phyloP scores from a whole-genome alignment of 495 filamentous ascomycete genomes.

The Articulospora tetracladia region DNA sequence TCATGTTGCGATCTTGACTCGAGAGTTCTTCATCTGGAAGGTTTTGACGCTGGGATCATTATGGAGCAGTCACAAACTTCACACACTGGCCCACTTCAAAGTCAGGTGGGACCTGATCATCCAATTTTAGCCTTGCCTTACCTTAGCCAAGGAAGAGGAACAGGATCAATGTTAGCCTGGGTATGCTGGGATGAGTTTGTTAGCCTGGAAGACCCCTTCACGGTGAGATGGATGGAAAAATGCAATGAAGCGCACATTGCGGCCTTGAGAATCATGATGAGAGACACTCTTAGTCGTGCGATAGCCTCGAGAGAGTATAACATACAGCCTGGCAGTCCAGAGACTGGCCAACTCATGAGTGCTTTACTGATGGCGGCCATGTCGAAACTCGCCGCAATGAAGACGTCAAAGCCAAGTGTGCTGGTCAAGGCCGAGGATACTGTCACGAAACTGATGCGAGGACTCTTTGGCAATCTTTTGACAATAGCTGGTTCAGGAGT shows the following conservation, averaged over 20 bases:
- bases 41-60: slow-evolving; percentile 14
- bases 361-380: slow-evolving; percentile 26
- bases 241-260: slow-evolving; percentile 29
- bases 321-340: slow-evolving; percentile 4
- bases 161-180: slow-evolving; percentile 29
- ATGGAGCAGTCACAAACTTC: slow-evolving; percentile 10
- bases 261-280: slow-evolving; percentile 26
- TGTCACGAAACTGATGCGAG: slow-evolving; percentile 28
- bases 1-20: slow-evolving; percentile 16
- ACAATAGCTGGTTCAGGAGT: slow-evolving; percentile 28
- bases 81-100: slow-evolving; percentile 11
- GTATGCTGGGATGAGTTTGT: slow-evolving; percentile 31
- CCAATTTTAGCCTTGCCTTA: slow-evolving; percentile 14
- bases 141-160: slow-evolving; percentile 13
- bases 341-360: slow-evolving; percentile 16
- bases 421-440: slow-evolving; percentile 23
- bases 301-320: slow-evolving; percentile 11
- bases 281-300: slow-evolving; percentile 14
- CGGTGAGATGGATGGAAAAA: slow-evolving; percentile 28
- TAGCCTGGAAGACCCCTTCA: slow-evolving; percentile 26
- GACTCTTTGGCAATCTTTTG: slow-evolving; percentile 28
- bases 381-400: slow-evolving; percentile 28
- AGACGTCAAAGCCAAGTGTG: slow-evolving; percentile 18
- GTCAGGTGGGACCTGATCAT: slow-evolving; percentile 4
- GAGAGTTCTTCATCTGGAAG: slow-evolving; percentile 12